Percentiles rank a stretch among this genome's conserved stretches.
phyloP scores from a whole-genome alignment of 1,139 yeast species.

The Insectozyma bohioensis region DNA sequence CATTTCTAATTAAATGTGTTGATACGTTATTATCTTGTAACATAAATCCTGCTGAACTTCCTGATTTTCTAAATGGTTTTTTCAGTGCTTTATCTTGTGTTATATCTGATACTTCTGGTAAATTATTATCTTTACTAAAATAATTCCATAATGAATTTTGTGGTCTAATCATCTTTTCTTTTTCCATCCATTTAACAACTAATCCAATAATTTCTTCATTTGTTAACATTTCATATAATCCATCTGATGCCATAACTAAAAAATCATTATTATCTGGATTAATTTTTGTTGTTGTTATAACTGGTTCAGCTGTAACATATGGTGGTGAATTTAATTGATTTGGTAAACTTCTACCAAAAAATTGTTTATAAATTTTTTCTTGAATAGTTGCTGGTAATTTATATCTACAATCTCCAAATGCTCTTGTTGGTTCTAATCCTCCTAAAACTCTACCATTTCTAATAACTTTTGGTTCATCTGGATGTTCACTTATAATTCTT shows the following conservation, averaged over 20 bases:
- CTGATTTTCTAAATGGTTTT: slow-evolving; percentile 44
- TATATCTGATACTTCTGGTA: slow-evolving; percentile 64
- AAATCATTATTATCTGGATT: slow-evolving; percentile 76
- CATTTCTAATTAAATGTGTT: slow-evolving; percentile 91
- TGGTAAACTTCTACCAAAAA: slow-evolving; percentile 84
- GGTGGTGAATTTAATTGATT: slow-evolving; percentile 85
- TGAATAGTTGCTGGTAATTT: slow-evolving; percentile 77
- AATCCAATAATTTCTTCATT: slow-evolving; percentile 91
- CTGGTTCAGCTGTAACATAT: slow-evolving; percentile 96
- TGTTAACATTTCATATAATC: slow-evolving; percentile 85
- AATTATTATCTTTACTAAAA: slow-evolving; percentile 49
- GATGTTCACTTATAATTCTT: slow-evolving; percentile 83
- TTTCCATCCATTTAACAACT: slow-evolving; percentile 93
- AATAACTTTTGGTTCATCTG: slow-evolving; percentile 81
- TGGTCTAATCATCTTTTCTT: slow-evolving; percentile 62
- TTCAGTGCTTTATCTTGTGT: slow-evolving; percentile 53
- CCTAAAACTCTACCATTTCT: slow-evolving; percentile 91
- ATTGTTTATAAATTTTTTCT: slow-evolving; percentile 67
- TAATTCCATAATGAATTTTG: slow-evolving; percentile 47
- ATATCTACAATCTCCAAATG: slow-evolving; percentile 96
- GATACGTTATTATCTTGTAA: slow-evolving; percentile 85
- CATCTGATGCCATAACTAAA: slow-evolving; percentile 92
- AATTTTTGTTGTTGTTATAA: slow-evolving; percentile 77
- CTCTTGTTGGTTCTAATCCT: slow-evolving; percentile 92
- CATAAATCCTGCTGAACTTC: slow-evolving; percentile 44